These are phyloP conservation scores for Lithocarpus polystachyus DNA, from an alignment of 306 rosid species.

Conservation along the genomic window DNA sequence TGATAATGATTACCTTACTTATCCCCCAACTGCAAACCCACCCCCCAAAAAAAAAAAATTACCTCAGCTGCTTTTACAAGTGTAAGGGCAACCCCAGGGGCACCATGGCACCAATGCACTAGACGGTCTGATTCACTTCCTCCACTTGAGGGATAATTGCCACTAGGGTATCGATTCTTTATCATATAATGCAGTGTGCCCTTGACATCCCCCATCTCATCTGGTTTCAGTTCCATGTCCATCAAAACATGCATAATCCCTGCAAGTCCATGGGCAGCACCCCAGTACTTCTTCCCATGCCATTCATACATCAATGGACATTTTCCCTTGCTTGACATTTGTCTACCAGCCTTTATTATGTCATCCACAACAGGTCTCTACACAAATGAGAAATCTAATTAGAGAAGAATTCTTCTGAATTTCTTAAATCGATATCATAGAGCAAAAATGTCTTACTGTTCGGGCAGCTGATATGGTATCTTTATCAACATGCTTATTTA, in stretches of 20 bases:
- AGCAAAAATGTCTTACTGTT: constrained; percentile 41
- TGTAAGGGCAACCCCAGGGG: constrained; percentile 79
- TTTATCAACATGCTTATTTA: constrained; percentile 65
- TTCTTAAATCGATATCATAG: constrained; percentile 3
- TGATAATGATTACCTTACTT: constrained; percentile 38
- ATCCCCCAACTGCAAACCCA: no score
- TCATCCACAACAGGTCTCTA: constrained; percentile 71
- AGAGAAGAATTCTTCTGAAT: not conserved
- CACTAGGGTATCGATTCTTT: constrained; percentile 59
- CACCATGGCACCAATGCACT: constrained; percentile 97
- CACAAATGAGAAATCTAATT: constrained; percentile 17
- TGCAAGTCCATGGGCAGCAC: constrained; percentile 92
- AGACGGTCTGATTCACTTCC: constrained; percentile 72
- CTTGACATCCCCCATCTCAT: constrained; percentile 78
- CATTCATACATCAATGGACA: constrained; percentile 84
- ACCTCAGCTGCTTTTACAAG: constrained; percentile 81
- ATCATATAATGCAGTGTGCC: constrained; percentile 64
- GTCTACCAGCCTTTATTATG: constrained; percentile 58
- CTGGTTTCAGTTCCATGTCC: constrained; percentile 73
- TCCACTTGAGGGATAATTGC: constrained; percentile 83
- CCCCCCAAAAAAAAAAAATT: not conserved
- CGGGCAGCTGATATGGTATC: constrained; percentile 39
- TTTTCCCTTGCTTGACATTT: constrained; percentile 50
- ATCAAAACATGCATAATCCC: constrained; percentile 80
- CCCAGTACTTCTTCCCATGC: constrained; percentile 97